Percentiles rank a stretch among this genome's conserved stretches.
Conservation (phyloP, 495 filamentous ascomycete genomes). For the Penicillium samsonianum region DNA sequence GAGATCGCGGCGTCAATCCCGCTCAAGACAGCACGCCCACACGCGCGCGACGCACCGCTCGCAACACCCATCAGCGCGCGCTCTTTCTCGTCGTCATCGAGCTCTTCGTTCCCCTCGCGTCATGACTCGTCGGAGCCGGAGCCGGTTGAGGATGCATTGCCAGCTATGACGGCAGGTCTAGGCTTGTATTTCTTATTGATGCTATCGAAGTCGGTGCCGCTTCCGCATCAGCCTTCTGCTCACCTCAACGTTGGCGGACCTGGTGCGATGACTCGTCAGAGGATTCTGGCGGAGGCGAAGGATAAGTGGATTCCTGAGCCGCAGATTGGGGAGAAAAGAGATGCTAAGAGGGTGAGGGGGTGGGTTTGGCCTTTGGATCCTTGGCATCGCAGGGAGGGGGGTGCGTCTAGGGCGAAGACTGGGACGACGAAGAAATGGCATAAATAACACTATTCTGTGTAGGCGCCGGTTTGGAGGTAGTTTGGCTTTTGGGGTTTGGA, state of each 20-base stretch:
- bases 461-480: constrained; percentile 1
- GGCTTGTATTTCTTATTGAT: constrained; percentile 79
- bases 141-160: constrained; percentile 22
- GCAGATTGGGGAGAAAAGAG: constrained; percentile 76
- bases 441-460: constrained; percentile 26
- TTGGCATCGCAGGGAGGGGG: constrained; percentile 57
- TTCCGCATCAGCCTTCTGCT: constrained; percentile 66
- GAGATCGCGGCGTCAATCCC: constrained; percentile 69
- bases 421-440: constrained; percentile 36
- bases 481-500: constrained; percentile 8
- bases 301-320: constrained; percentile 89
- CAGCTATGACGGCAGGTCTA: constrained; percentile 66
- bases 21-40: constrained; percentile 41
- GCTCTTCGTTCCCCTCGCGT: constrained; percentile 17
- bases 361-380: constrained; percentile 84
- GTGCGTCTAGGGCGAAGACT: constrained; percentile 28
- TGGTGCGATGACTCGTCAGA: constrained; percentile 71
- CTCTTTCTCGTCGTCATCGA: constrained; percentile 27
- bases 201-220: constrained; percentile 73
- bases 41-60: constrained; percentile 15
- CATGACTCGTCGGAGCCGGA: constrained; percentile 23
- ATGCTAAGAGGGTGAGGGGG: constrained; percentile 77
- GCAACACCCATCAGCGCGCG: constrained; percentile 30
- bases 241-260: constrained; percentile 80
- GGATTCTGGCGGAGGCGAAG: constrained; percentile 60